Base-by-base conservation (phyloP, 2,329 filamentous ascomycete species). In the Pseudopyricularia javanii region DNA sequence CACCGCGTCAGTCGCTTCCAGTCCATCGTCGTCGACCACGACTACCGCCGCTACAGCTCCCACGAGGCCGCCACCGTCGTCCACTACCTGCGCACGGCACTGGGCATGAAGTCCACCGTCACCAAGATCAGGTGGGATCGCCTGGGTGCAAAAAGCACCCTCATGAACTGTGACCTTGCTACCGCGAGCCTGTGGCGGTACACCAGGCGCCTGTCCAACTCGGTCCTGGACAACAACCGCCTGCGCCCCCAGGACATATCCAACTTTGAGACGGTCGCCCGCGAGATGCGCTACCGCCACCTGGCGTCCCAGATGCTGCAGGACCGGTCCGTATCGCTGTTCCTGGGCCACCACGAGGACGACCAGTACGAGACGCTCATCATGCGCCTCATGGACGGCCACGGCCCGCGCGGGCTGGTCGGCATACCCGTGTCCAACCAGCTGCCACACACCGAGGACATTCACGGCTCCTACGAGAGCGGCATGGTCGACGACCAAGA, bases 291-390 rank as follows among this genome's bases (percentile, higher is more conserved):
- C 14, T 97, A 91, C 66, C 83, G 80, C 56, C 71, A 74, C 1
- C 67, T 97, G 1, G 91, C 86, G 1, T 63, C 60, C 14, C 73
- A 75, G 7, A 90, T 86, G 63, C 66, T 66, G 15, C 64, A 69
- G 1, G 59, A 70, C 6, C 63, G 69, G 0, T 78, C 86, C 4
- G 68, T 66, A 4, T 78, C 79, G 20, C 65, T 97, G 2, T 76
- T 96, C 37, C 71, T 94, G 28, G 93, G 85, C 4, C 93, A 98
- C 63, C 93, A 98, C 64, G 74, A 78, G 56, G 91, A 96, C 61
- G 93, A 98, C 61, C 88, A 93, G 62, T 86, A 90, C 53, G 93
- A 98, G 69, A 96, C 91, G 0, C 75, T 94, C 4, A 68, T 97
- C 49, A 86, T 90, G 82, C 79, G 93, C 43, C 67, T 97, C 54